Evolutionary conservation across 2,329 filamentous ascomycete species (phyloP), one percentile per base, ranked within the genome.

Genomic region (Aureobasidium pullulans): DNA sequence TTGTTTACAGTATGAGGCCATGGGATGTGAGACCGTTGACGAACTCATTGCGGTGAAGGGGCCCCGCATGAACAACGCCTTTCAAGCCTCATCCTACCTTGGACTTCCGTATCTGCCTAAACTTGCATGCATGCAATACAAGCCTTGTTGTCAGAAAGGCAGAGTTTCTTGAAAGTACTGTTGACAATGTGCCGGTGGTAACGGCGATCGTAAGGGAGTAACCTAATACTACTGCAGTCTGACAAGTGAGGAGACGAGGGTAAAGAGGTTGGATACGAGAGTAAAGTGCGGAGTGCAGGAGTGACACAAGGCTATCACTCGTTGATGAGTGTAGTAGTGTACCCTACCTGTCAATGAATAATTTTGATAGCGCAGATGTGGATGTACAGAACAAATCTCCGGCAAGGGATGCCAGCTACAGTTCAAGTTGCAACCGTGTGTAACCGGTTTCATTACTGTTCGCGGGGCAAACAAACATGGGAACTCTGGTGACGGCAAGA

Each of bases 381-480:
- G 50, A 54, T 37, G 40, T 36, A 44, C 39, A 56, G 31, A 16
- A 46, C 11, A 16, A 44, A 44, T 43, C 28, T 37, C 52, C 52
- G 52, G 52, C 40, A 56, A 56, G 52, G 52, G 52, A 37, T 56
- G 29, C 39, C 32, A 11, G 29, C 29, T 34, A 11, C 23, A 23
- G 28, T 28, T 16, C 36, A 36, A 56, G 16, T 32, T 49, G 40
- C 37, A 43, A 46, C 40, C 19, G 52, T 34, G 28, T 13, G 23
- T 13, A 46, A 56, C 52, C 52, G 52, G 52, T 46, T 56, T 56
- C 52, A 56, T 56, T 56, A 56, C 40, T 34, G 52, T 46, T 46
- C 29, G 40, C 31, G 19, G 52, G 31, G 52, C 52, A 40, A 56
- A 56, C 52, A 46, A 54, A 54, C 50, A 54, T 43, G 39, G 19